These are phyloP conservation scores for Trypanosoma grayi DNA, from an alignment of 208 protist species.

Conservation along the genomic window DNA sequence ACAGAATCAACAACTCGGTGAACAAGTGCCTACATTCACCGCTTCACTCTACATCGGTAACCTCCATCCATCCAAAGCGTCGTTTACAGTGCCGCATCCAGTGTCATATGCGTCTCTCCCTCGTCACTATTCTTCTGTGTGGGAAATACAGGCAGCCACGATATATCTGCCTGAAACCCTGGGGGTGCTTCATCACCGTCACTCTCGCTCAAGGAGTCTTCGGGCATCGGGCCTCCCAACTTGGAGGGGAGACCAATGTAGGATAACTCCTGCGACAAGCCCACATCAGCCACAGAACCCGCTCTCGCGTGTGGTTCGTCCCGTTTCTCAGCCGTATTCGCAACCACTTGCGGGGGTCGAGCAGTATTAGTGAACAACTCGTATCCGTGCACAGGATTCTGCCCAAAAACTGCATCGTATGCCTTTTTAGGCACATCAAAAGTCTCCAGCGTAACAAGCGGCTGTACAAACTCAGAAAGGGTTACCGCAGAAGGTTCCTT, in stretches of 20 bases:
- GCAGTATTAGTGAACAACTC: slow-evolving; percentile 5
- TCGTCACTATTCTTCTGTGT: background rate
- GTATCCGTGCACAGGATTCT: slow-evolving; percentile 10
- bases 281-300: background rate
- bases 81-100: background rate
- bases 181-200: slow-evolving; percentile 16
- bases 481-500: slow-evolving; percentile 18
- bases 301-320: background rate
- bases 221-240: slow-evolving; percentile 17
- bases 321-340: background rate
- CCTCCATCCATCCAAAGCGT: too few species aligned
- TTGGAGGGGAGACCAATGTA: slow-evolving; percentile 20
- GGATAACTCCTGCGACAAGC: slow-evolving; percentile 9
- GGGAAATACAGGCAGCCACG: slow-evolving; percentile 22
- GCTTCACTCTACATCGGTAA: too few species aligned
- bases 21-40: too few species aligned
- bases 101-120: background rate
- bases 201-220: slow-evolving; percentile 38
- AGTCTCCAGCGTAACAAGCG: slow-evolving; percentile 34
- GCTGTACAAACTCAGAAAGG: slow-evolving; percentile 40
- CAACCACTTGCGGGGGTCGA: background rate
- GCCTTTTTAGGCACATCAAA: slow-evolving; percentile 24
- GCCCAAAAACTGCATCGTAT: slow-evolving; percentile 11
- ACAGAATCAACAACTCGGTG: too few species aligned
- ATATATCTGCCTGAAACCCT: slow-evolving; percentile 22